Conservation (phyloP, 306 rosid species). For the Morella rubra region DNA sequence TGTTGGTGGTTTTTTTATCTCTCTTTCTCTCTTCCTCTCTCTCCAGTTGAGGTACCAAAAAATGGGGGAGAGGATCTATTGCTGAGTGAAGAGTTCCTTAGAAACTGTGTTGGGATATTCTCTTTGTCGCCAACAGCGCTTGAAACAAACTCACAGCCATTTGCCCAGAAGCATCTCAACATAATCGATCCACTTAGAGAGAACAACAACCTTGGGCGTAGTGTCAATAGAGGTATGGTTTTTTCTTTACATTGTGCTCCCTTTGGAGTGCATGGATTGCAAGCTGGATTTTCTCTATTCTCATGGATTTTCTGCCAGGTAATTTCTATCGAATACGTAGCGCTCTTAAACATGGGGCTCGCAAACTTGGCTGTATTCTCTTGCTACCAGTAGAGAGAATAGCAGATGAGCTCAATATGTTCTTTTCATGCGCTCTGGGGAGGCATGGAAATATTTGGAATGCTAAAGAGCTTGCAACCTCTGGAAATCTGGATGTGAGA, state of each 20-base stretch:
- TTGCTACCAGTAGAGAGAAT: slow-evolving; percentile 61
- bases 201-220: slow-evolving; percentile 93
- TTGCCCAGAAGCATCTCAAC: slow-evolving; percentile 76
- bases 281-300: background rate
- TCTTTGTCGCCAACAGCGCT: slow-evolving; percentile 59
- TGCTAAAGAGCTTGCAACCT: slow-evolving; percentile 25
- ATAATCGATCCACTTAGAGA: slow-evolving; percentile 90
- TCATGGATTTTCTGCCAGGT: slow-evolving; percentile 50
- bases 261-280: background rate
- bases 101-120: slow-evolving; percentile 61
- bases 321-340: slow-evolving; percentile 80
- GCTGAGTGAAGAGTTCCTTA: slow-evolving; percentile 68
- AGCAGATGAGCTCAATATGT: slow-evolving; percentile 56
- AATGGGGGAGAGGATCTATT: slow-evolving; percentile 54
- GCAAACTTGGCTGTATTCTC: slow-evolving; percentile 79
- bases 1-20: slow-evolving; percentile 27
- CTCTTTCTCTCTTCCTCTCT: slow-evolving; percentile 20
- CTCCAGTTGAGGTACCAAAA: slow-evolving; percentile 65
- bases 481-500: slow-evolving; percentile 30
- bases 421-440: slow-evolving; percentile 64
- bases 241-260: slow-evolving; percentile 17
- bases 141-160: slow-evolving; percentile 51
- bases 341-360: slow-evolving; percentile 85
- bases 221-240: slow-evolving; percentile 74
- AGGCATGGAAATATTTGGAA: slow-evolving; percentile 53